Evolutionary conservation across 371 early-diverging fungal species (phyloP).

Genomic region (Rhizopus microsporus): DNA sequence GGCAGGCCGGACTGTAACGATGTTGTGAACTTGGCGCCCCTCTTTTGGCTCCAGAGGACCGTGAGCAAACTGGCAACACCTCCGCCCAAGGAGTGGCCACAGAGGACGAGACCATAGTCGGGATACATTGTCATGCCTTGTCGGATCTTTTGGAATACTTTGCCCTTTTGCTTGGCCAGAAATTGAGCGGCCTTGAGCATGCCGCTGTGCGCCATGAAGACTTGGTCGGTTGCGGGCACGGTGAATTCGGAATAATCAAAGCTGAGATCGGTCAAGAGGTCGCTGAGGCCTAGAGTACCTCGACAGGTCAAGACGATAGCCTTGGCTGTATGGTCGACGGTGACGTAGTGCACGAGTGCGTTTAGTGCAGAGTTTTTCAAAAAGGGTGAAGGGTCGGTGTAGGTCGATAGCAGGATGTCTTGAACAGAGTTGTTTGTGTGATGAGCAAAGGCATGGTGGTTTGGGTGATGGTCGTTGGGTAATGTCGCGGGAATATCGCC

Average conservation of each 20-base stretch:
- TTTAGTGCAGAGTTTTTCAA: slow-evolving; percentile 57
- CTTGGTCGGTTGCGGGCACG: slow-evolving; percentile 32
- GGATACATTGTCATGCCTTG: slow-evolving; percentile 69
- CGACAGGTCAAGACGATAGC: slow-evolving; percentile 88
- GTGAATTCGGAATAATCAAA: slow-evolving; percentile 73
- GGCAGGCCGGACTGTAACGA: slow-evolving; percentile 66
- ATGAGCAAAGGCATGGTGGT: slow-evolving; percentile 76
- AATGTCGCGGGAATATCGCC: slow-evolving; percentile 55
- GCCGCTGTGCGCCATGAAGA: slow-evolving; percentile 72
- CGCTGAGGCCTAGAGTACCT: slow-evolving; percentile 88
- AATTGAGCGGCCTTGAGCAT: slow-evolving; percentile 77
- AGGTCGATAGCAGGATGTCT: slow-evolving; percentile 71
- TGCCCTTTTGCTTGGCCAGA: slow-evolving; percentile 63
- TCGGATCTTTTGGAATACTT: slow-evolving; percentile 65
- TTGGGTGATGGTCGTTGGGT: slow-evolving; percentile 53
- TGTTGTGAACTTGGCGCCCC: slow-evolving; percentile 26
- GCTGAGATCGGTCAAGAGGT: slow-evolving; percentile 85
- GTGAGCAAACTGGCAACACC: slow-evolving; percentile 75
- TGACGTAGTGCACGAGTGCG: slow-evolving; percentile 83
- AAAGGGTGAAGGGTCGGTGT: slow-evolving; percentile 45
- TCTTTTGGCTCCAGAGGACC: slow-evolving; percentile 66
- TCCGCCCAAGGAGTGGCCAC: slow-evolving; percentile 83
- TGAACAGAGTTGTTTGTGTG: slow-evolving; percentile 69
- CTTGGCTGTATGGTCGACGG: slow-evolving; percentile 76
- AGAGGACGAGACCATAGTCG: slow-evolving; percentile 74